These are phyloP conservation scores for Aegilops sharonensis DNA, from an alignment of 176 grass and related monocot genomes.

Conservation along the genomic window DNA sequence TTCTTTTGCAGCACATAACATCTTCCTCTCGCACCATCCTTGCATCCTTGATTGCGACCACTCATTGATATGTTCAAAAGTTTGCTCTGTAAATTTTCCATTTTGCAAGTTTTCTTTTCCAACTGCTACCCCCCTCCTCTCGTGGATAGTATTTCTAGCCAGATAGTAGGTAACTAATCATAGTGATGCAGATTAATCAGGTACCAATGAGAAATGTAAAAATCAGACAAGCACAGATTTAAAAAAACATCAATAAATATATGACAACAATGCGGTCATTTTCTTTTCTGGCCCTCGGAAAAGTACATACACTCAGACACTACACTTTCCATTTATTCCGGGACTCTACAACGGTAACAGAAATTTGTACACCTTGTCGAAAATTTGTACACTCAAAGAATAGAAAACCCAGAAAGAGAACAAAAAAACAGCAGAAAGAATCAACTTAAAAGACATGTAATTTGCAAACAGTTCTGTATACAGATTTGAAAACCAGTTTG, in stretches of 20 bases:
- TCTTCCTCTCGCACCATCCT: too few species aligned
- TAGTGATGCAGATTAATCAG: background rate
- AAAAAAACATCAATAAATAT: background rate
- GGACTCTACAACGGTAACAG: background rate
- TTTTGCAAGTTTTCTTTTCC: too few species aligned
- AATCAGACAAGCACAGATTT: background rate
- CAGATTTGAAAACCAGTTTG: background rate
- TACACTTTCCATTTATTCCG: conserved; percentile 11
- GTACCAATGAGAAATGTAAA: background rate
- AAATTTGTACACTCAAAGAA: conserved; percentile 39
- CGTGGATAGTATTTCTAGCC: too few species aligned
- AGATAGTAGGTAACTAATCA: background rate
- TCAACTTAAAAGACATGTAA: background rate
- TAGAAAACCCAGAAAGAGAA: background rate
- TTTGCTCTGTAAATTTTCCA: too few species aligned
- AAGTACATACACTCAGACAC: conserved; percentile 5
- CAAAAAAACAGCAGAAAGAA: background rate
- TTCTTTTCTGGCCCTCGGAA: background rate
- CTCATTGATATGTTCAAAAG: too few species aligned
- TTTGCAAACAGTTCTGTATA: conserved; percentile 7
- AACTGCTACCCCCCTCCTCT: too few species aligned
- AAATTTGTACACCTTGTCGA: conserved; percentile 47
- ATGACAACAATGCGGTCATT: background rate
- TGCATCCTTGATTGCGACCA: too few species aligned
- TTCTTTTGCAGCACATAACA: too few species aligned